phyloP scores from a whole-genome alignment of 192 early-diverging fungal genomes.

The Linnemannia exigua region DNA sequence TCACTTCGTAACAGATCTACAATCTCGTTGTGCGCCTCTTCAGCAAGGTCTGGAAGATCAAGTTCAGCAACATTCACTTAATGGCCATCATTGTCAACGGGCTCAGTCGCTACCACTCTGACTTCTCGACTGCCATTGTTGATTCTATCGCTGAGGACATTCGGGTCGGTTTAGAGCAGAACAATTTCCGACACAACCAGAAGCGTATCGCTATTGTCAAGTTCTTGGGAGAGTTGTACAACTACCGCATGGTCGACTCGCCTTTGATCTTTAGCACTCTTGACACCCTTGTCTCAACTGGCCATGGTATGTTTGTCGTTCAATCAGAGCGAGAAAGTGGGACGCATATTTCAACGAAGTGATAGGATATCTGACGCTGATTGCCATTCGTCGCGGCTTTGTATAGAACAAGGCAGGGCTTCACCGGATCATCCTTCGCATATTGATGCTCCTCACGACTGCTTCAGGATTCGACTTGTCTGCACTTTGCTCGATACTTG shows the following conservation, averaged over 20 bases:
- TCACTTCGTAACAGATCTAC: slow-evolving; percentile 51
- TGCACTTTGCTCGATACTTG: slow-evolving; percentile 92
- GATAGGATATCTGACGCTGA: neutral
- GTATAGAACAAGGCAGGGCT: slow-evolving; percentile 64
- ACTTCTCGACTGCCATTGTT: slow-evolving; percentile 90
- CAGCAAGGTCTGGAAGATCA: slow-evolving; percentile 94
- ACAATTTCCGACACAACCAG: slow-evolving; percentile 95
- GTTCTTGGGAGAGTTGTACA: slow-evolving; percentile 94
- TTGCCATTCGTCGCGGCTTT: neutral
- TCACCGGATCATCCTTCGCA: slow-evolving; percentile 70
- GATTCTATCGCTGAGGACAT: slow-evolving; percentile 90
- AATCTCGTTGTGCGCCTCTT: slow-evolving; percentile 83
- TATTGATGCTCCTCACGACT: slow-evolving; percentile 88
- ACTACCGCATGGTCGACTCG: slow-evolving; percentile 88
- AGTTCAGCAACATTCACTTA: slow-evolving; percentile 87
- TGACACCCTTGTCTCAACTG: slow-evolving; percentile 85
- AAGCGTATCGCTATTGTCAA: slow-evolving; percentile 83
- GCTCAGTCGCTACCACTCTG: slow-evolving; percentile 84
- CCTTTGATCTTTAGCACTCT: slow-evolving; percentile 87
- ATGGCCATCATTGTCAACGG: slow-evolving; percentile 86
- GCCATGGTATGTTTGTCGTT: slow-evolving; percentile 75
- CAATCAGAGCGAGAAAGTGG: neutral
- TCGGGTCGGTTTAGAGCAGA: slow-evolving; percentile 91
- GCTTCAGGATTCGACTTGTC: slow-evolving; percentile 91
- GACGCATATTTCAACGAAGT: neutral